Conservation (phyloP, 441 rosid species). For the Biscutella laevigata region DNA sequence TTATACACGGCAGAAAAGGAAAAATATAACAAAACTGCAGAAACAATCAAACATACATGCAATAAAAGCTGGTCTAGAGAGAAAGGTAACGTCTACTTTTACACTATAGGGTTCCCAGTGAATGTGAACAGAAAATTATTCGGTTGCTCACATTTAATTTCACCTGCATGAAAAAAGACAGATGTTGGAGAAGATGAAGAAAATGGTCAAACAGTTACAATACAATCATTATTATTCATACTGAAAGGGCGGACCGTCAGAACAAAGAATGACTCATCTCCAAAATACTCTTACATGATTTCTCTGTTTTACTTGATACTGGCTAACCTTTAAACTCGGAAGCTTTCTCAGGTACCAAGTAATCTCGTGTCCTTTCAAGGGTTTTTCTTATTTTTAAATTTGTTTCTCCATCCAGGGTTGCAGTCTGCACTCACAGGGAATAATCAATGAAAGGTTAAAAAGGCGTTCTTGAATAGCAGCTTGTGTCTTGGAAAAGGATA, state of each 20-base stretch:
- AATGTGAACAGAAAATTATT: constrained; percentile 94
- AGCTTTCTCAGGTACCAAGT: constrained; percentile 72
- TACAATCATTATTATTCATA: too few relatives aligned
- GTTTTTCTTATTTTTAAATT: constrained; percentile 97
- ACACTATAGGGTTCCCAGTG: constrained; percentile 89
- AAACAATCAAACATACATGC: constrained; percentile 50
- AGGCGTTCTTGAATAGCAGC: too few relatives aligned
- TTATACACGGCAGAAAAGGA: too few relatives aligned
- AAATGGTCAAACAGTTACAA: too few relatives aligned
- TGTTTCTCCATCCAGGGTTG: constrained; percentile 99
- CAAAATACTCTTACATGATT: too few relatives aligned
- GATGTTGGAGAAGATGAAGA: too few relatives aligned
- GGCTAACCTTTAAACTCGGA: constrained; percentile 80
- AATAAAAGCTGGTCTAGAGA: constrained; percentile 88
- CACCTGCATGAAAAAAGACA: constrained; percentile 54
- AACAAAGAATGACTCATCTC: neutral
- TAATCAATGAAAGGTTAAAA: neutral
- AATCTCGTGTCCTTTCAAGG: constrained; percentile 98
- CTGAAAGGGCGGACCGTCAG: too few relatives aligned
- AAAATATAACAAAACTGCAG: constrained; percentile 12
- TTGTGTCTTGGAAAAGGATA: too few relatives aligned
- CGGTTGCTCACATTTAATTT: constrained; percentile 98
- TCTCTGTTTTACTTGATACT: too few relatives aligned
- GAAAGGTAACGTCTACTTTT: constrained; percentile 86
- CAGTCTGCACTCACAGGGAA: constrained; percentile 50